These are phyloP conservation scores for Mrakia hoshinonis DNA, from an alignment of 768 basidiomycete species.

Conservation along the genomic window DNA sequence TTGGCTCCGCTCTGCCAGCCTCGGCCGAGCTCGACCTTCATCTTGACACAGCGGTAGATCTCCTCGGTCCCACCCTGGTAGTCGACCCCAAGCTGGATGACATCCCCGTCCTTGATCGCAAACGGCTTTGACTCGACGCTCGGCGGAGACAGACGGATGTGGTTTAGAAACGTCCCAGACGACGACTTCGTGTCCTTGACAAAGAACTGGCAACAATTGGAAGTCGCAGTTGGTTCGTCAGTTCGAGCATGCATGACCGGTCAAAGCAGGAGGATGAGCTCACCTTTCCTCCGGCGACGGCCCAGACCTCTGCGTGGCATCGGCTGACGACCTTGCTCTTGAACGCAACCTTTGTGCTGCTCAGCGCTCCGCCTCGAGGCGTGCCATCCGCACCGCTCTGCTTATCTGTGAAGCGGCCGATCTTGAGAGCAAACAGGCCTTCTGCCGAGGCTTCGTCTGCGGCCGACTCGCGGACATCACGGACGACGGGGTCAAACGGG, in stretches of 20 bases:
- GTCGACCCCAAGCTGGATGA: conserved; percentile 90
- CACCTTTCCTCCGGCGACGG: conserved; percentile 45
- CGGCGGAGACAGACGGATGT: conserved; percentile 75
- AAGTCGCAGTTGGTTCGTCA: too few species aligned
- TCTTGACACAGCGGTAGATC: conserved; percentile 94
- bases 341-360: conserved; percentile 82
- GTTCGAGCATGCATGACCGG: too few species aligned
- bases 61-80: conserved; percentile 88
- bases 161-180: conserved; percentile 91
- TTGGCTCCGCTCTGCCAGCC: conserved; percentile 86
- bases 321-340: conserved; percentile 90
- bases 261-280: conserved; percentile 19
- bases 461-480: conserved; percentile 65
- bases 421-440: conserved; percentile 50
- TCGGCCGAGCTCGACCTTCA: conserved; percentile 75
- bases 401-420: conserved; percentile 86
- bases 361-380: conserved; percentile 43
- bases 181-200: conserved; percentile 83
- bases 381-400: conserved; percentile 32
- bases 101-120: conserved; percentile 81
- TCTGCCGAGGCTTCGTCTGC: conserved; percentile 32
- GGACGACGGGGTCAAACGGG: conserved; percentile 81
- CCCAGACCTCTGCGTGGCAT: conserved; percentile 91
- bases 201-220: conserved; percentile 55
- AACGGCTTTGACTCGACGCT: conserved; percentile 68